Conservation (phyloP, 1,139 yeast species). For the Suhomyces yuchorum region DNA sequence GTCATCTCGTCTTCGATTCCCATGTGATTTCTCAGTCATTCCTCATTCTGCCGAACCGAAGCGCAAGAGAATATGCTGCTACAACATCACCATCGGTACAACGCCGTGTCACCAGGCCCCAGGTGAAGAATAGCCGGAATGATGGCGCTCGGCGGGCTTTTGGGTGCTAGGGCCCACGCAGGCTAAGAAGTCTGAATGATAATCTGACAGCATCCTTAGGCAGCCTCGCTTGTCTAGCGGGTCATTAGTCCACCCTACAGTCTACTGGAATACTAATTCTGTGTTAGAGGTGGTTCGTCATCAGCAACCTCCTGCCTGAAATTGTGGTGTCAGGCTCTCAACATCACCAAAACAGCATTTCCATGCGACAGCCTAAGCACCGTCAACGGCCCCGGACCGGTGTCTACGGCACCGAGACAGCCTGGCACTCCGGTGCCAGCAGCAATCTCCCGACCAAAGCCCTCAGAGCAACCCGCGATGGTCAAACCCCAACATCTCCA, state of each 20-base stretch:
- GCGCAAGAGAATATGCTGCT: neutral
- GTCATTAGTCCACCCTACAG: neutral
- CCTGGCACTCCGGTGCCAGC: too few relatives aligned
- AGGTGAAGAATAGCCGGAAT: neutral
- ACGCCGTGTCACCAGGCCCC: neutral
- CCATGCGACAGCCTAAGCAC: neutral
- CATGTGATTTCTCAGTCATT: neutral
- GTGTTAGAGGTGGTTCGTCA: neutral
- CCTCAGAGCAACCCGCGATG: too few relatives aligned
- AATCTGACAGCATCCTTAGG: neutral
- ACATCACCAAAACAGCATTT: neutral
- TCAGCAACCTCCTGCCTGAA: neutral
- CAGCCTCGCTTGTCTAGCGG: neutral
- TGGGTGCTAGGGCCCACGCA: neutral
- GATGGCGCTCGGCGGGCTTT: neutral
- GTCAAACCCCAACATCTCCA: too few relatives aligned
- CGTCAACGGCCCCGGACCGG: too few relatives aligned
- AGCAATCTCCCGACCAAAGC: too few relatives aligned
- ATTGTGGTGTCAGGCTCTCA: neutral
- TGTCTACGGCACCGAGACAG: too few relatives aligned
- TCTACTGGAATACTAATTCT: neutral
- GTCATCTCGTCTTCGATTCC: neutral
- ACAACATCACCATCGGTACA: neutral
- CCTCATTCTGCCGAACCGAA: neutral
- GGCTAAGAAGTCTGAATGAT: neutral